phyloP scores from a whole-genome alignment of 2,329 filamentous ascomycete genomes.

The Magnaporthiopsis incrustans region DNA sequence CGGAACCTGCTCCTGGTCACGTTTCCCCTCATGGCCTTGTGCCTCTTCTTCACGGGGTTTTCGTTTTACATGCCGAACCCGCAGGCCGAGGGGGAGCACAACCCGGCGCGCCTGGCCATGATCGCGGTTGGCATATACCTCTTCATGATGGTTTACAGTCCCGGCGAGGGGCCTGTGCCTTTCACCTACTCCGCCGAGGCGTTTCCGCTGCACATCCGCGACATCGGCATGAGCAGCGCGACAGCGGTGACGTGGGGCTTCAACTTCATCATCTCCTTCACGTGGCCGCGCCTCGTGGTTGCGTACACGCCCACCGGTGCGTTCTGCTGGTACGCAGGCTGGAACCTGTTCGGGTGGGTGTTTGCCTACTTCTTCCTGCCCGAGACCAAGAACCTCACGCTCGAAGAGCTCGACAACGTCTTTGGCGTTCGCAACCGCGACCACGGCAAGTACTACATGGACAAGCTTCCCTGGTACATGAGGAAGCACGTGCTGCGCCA shows the following conservation, averaged over 20 bases:
- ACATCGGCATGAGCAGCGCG: slow-evolving; percentile 51
- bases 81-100: slow-evolving; percentile 7
- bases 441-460: slow-evolving; percentile 6
- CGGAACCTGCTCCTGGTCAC: slow-evolving; percentile 55
- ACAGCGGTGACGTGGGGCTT: slow-evolving; percentile 42
- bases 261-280: slow-evolving; percentile 30
- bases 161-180: slow-evolving; percentile 53
- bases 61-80: slow-evolving; percentile 35
- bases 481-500: slow-evolving; percentile 4
- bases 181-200: slow-evolving; percentile 61
- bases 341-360: slow-evolving; percentile 37
- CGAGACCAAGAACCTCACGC: slow-evolving; percentile 28
- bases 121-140: slow-evolving; percentile 41
- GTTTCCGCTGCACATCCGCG: slow-evolving; percentile 54
- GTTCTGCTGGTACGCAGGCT: slow-evolving; percentile 36
- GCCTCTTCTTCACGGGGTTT: slow-evolving; percentile 47
- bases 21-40: slow-evolving; percentile 59
- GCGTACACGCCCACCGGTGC: slow-evolving; percentile 35
- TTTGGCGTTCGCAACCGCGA: slow-evolving; percentile 17
- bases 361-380: slow-evolving; percentile 27
- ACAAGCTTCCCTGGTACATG: slow-evolving; percentile 6
- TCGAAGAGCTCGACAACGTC: slow-evolving; percentile 28
- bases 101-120: slow-evolving; percentile 28
- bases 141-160: slow-evolving; percentile 42
- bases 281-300: slow-evolving; percentile 34